phyloP scores from a whole-genome alignment of 805 yeast genomes.

The Wilhelminamyces savonicus region DNA sequence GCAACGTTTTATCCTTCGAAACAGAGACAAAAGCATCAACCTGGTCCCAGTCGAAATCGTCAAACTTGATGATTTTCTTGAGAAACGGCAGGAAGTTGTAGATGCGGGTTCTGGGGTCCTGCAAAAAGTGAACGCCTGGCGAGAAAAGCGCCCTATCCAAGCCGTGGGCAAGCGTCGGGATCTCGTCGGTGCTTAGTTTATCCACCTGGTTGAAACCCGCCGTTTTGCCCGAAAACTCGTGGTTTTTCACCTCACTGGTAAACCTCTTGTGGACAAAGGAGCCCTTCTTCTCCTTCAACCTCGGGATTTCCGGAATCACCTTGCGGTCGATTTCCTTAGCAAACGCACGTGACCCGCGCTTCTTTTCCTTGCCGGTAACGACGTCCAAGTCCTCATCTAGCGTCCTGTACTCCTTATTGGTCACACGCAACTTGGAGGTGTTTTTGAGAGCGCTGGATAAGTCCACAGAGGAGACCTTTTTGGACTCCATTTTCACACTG shows the following conservation, averaged over 20 bases:
- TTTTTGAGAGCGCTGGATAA: slow-evolving; percentile 6
- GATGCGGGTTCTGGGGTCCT: slow-evolving; percentile 71
- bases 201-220: slow-evolving; percentile 9
- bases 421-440: slow-evolving; percentile 1
- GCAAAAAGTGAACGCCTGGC: slow-evolving; percentile 74
- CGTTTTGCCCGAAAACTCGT: neutral
- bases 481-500: no score
- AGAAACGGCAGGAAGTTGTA: slow-evolving; percentile 63
- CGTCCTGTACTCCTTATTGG: no score
- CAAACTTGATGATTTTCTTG: slow-evolving; percentile 51
- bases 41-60: slow-evolving; percentile 58
- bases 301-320: no score
- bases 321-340: no score
- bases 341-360: no score
- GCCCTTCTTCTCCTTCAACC: no score
- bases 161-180: slow-evolving; percentile 60
- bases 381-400: no score
- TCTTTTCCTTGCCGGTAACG: no score
- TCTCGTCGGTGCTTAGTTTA: slow-evolving; percentile 13
- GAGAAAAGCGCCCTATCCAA: slow-evolving; percentile 69
- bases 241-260: no score
- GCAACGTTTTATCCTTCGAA: slow-evolving; percentile 52
- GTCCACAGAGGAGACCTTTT: slow-evolving; percentile 5
- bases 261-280: no score
- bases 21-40: slow-evolving; percentile 59